Base-by-base conservation (phyloP, 139 green algal genomes). In the Chlamydomonas sp. region DNA sequence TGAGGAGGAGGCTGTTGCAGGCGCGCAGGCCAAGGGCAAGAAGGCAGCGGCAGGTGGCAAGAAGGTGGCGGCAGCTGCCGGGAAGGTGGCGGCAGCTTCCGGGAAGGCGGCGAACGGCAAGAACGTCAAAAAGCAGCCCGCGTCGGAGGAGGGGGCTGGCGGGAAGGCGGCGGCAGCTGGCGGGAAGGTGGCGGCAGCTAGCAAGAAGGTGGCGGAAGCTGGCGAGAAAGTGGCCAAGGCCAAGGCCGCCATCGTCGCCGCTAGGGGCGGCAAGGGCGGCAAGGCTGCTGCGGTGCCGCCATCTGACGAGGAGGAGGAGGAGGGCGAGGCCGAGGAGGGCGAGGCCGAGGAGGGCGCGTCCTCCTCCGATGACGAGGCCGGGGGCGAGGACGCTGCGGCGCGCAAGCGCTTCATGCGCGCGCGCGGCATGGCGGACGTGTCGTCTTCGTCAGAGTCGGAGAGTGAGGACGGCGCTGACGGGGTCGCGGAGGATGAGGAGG, bases 391-490 rank as follows among this genome's bases (percentile, higher is more conserved):
- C 29, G 47, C n/a, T 37, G 31, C n/a, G 59, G 78, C 59, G 64
- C 57, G 34, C 20, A 35, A 80, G 65, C 79, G 87, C 5, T 92
- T 85, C 82, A 81, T 81, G 0, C 84, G 84, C 3, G 80, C 84
- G 24, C 68, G 85, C 20, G 78, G 78, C 35, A 71, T 84, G 38
- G 57, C n/a, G 43, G 29, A 63, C 38, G 57, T 43, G 33, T 43
- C 59, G 20, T 66, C 59, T 35, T n/a, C 13, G 57, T 47, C 59
- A 66, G 59, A 30, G 59, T n/a, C 29, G 59, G 43, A 36, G 59
- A 66, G 24, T 47, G 58, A 43, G 6, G 69, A 71, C 26, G 36
- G 30, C 26, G 26, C 31, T 43, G 75, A 50, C 24, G 34, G 26
- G 35, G 65, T 39, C 70, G 58, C 54, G 62, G 62, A 79, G 16